Evolutionary conservation across 2,329 filamentous ascomycete species (phyloP), one percentile per base, ranked within the genome.

Genomic region (Paramyrothecium sp.): DNA sequence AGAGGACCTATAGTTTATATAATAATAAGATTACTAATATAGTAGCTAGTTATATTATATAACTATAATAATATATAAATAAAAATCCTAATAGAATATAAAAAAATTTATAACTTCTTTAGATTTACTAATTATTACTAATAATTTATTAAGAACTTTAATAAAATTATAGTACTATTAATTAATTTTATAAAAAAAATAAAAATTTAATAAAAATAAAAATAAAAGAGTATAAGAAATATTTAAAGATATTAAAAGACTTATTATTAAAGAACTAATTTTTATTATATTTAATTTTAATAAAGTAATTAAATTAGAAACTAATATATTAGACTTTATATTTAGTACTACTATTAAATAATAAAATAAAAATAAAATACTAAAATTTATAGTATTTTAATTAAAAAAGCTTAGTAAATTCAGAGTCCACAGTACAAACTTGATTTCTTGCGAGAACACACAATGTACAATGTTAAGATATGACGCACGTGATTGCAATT

Each of bases 61-160:
- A 55, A 26, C 13, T 21, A 17, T 55, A 64, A 16, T 65, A 61
- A 3, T 65, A 61, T n/a, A n/a, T n/a, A n/a, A n/a, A n/a, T n/a
- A n/a, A n/a, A n/a, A n/a, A n/a, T n/a, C n/a, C n/a, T n/a, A n/a
- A n/a, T n/a, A n/a, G n/a, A n/a, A n/a, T n/a, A n/a, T n/a, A n/a
- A n/a, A n/a, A n/a, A n/a, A n/a, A n/a, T n/a, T n/a, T n/a, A n/a
- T n/a, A n/a, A n/a, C n/a, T n/a, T n/a, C n/a, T n/a, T n/a, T n/a
- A n/a, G n/a, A n/a, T n/a, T n/a, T n/a, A n/a, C n/a, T n/a, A n/a
- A n/a, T n/a, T n/a, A n/a, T n/a, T n/a, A n/a, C n/a, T 26, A 34
- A 52, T 17, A 22, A 21, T 65, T 65, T 52, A 57, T 65, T 47
- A 52, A 59, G 11, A 22, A 59, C 13, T 64, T 63, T 54, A 55